A percentile compares a stretch with the other conserved stretches of the same genome.
Conservation (phyloP, 352 stramenopile genomes). For the Phytopythium mirpurense region DNA sequence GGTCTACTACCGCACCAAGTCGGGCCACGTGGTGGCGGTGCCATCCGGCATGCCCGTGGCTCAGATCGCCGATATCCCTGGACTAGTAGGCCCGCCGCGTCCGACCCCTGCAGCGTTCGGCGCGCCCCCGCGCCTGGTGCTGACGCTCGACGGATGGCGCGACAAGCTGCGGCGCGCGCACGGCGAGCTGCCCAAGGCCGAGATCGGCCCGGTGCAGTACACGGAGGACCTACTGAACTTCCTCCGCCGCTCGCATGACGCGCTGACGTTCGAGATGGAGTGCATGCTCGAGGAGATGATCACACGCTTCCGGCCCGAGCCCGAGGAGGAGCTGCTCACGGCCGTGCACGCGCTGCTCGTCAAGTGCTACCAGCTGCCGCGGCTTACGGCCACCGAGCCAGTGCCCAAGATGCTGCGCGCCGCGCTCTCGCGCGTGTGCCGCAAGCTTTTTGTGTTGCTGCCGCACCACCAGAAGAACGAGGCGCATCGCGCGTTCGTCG, state of each 20-base stretch:
- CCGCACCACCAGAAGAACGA: constrained; percentile 82
- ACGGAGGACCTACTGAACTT: constrained; percentile 94
- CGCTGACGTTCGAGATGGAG: constrained; percentile 94
- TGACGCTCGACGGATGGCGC: constrained; percentile 70
- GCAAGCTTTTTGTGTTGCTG: constrained; percentile 88
- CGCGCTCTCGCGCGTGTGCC: constrained; percentile 88
- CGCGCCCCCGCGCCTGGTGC: constrained; percentile 44
- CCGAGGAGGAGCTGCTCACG: constrained; percentile 96
- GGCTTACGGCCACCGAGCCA: constrained; percentile 65
- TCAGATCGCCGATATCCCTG: constrained; percentile 68
- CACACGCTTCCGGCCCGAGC: constrained; percentile 94
- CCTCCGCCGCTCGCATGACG: constrained; percentile 87
- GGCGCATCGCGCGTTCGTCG: constrained; percentile 85
- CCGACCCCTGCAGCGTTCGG: constrained; percentile 65
- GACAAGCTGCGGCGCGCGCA: constrained; percentile 45
- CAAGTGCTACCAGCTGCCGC: constrained; percentile 89
- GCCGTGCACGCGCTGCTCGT: constrained; percentile 95
- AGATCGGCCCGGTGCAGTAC: constrained; percentile 85
- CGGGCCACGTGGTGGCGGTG: constrained; percentile 72
- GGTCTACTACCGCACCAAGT: constrained; percentile 80
- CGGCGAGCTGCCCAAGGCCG: constrained; percentile 38
- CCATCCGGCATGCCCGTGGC: constrained; percentile 44
- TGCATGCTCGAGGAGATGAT: constrained; percentile 99
- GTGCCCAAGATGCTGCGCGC: constrained; percentile 88
- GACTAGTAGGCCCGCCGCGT: constrained; percentile 62